phyloP scores from a whole-genome alignment of 176 grass and related monocot species.

The Ensete ventricosum region DNA sequence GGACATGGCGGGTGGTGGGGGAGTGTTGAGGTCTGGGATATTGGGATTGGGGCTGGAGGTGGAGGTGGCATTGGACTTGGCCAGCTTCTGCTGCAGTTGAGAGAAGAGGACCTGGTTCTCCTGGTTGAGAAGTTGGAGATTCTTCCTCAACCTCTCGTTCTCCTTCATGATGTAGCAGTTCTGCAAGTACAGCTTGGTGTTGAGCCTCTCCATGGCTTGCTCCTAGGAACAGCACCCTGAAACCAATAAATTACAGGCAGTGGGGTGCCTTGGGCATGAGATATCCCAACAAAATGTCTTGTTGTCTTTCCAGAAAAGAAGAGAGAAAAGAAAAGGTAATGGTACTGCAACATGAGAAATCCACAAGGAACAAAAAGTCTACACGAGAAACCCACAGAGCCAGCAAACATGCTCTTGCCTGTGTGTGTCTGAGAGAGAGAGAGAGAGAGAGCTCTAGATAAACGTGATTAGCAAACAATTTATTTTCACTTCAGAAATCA shows the following conservation, averaged over 20 bases:
- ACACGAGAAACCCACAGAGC: constrained; percentile 6
- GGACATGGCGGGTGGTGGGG: neutral
- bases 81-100: constrained; percentile 65
- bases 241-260: neutral
- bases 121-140: constrained; percentile 66
- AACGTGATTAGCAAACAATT: too few relatives aligned
- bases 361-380: constrained; percentile 8
- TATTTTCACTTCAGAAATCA: too few relatives aligned
- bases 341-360: constrained; percentile 5
- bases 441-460: too few relatives aligned
- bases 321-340: neutral
- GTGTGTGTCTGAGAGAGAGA: too few relatives aligned
- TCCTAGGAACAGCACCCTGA: neutral
- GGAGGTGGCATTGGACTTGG: constrained; percentile 25
- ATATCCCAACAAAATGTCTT: neutral
- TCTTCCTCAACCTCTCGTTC: constrained; percentile 91
- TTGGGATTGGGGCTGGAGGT: constrained; percentile 1
- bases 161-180: constrained; percentile 96
- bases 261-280: neutral
- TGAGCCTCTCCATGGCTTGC: constrained; percentile 61
- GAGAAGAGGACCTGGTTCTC: constrained; percentile 80
- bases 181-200: constrained; percentile 77
- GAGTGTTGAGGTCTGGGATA: constrained; percentile 7
- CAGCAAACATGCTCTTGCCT: neutral
- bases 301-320: constrained; percentile 12